phyloP scores from a whole-genome alignment of 148 eudicot species.

The Silene conica region DNA sequence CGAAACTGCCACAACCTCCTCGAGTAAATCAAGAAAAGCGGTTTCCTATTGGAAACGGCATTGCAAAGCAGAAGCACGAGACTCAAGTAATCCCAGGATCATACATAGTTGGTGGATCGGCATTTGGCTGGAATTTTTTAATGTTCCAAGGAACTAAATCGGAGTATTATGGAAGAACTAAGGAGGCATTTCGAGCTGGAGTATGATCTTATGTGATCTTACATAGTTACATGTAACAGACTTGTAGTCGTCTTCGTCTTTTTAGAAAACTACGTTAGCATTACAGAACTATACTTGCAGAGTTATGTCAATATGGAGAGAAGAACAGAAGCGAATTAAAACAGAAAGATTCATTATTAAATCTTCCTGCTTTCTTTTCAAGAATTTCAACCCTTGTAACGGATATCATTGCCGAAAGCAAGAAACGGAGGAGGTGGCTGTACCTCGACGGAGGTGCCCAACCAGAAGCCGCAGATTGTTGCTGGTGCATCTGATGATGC shows the following conservation, averaged over 20 bases:
- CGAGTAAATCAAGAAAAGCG: slow-evolving; percentile 30
- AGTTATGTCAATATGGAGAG: too few species aligned
- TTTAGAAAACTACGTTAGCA: too few species aligned
- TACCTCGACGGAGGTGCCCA: too few species aligned
- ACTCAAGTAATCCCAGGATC: slow-evolving; percentile 40
- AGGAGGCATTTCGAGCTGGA: slow-evolving; percentile 66
- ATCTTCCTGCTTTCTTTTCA: too few species aligned
- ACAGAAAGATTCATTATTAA: too few species aligned
- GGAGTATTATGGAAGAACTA: slow-evolving; percentile 79
- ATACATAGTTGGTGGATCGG: slow-evolving; percentile 82
- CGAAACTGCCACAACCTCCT: slow-evolving; percentile 12
- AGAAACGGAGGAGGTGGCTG: too few species aligned
- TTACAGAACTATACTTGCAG: too few species aligned
- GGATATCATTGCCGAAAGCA: too few species aligned
- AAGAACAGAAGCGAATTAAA: too few species aligned
- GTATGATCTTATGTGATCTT: slow-evolving; percentile 19
- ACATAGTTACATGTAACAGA: slow-evolving; percentile 3
- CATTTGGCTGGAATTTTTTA: slow-evolving; percentile 92
- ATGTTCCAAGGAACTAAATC: slow-evolving; percentile 48
- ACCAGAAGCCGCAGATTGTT: too few species aligned
- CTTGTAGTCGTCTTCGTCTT: slow-evolving; percentile 2
- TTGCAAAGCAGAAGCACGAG: slow-evolving; percentile 32
- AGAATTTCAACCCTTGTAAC: too few species aligned
- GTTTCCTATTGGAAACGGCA: slow-evolving; percentile 15
- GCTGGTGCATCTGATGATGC: too few species aligned